Evolutionary conservation across 2,329 filamentous ascomycete species (phyloP).

Genomic region (Xylaria sp.): DNA sequence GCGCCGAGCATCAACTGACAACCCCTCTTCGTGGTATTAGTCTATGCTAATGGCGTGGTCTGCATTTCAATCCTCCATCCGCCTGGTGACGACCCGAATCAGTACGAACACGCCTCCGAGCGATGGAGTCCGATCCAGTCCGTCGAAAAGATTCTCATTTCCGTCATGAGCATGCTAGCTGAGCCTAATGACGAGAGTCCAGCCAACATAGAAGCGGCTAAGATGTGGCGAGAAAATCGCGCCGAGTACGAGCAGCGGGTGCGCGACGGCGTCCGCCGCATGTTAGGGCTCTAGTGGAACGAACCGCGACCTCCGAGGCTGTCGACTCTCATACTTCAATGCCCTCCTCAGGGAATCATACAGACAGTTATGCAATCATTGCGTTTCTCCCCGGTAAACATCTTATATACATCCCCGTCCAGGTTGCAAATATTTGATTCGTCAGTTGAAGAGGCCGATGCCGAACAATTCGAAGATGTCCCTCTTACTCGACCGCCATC

Average conservation of each 20-base stretch:
- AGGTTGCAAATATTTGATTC: no score
- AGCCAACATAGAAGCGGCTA: slow-evolving; percentile 94
- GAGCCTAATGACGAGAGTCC: slow-evolving; percentile 98
- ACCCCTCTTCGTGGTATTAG: slow-evolving; percentile 56
- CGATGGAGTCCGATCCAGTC: slow-evolving; percentile 97
- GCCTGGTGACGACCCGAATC: slow-evolving; percentile 95
- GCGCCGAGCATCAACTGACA: slow-evolving; percentile 14
- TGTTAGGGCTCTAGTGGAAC: slow-evolving; percentile 72
- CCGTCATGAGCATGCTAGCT: slow-evolving; percentile 97
- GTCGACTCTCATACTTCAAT: background rate
- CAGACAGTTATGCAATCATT: slow-evolving; percentile 25
- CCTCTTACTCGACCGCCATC: background rate
- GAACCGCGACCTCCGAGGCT: slow-evolving; percentile 26
- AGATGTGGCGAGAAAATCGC: slow-evolving; percentile 92
- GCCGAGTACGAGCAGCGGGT: slow-evolving; percentile 88
- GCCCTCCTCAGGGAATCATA: background rate
- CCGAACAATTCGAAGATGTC: background rate
- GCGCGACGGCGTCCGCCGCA: slow-evolving; percentile 80
- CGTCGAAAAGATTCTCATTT: slow-evolving; percentile 96
- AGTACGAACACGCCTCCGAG: slow-evolving; percentile 96
- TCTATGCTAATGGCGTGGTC: slow-evolving; percentile 90
- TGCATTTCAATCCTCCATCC: slow-evolving; percentile 99
- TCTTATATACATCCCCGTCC: no score
- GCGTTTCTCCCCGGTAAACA: background rate
- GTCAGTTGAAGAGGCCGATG: background rate